Evolutionary conservation across 1,139 yeast genomes (phyloP), one percentile per base, ranked within the genome.

Genomic region (Candida neerlandica): DNA sequence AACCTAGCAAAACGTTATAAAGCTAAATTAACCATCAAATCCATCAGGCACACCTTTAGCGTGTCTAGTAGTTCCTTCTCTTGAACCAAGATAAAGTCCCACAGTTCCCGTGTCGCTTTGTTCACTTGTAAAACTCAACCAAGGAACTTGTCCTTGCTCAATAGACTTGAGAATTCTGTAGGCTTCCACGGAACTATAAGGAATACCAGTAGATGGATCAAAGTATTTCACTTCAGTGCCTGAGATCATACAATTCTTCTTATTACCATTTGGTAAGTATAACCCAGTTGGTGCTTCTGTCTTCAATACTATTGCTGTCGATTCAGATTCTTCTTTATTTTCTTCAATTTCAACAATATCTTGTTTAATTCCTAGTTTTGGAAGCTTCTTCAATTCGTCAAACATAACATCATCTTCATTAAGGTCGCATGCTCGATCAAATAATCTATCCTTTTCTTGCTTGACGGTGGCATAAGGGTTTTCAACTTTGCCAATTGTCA

Each of bases 11-110:
- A n/a, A 7, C 2, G 33, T 11, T 5, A 29, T 7, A 23, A 23
- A 7, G 27, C 9, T 23, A 23, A 14, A 34, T 39, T 49, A 60
- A 34, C 55, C 60, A 45, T 65, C 78, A 67, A 90, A 90, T 2
- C 96, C 96, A 47, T 85, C 86, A 0, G 98, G 98, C 4, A 91
- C 97, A 4, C 96, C 97, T 53, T 80, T 79, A 0, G 97, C 97
- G 56, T 85, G 92, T 42, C 80, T 72, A 11, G 58, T 56, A 40
- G 70, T 72, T 11, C 79, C 77, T 38, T 77, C 77, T 51, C 86
- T 74, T 14, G 81, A 72, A 30, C 83, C 84, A 39, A 86, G 78
- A 59, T 86, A 86, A 11, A 75, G 55, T 54, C 75, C 79, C 1
- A 80, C 78, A 0, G 91, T 89, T 14, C 95, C 95, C 45, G 81